Evolutionary conservation across 805 yeast genomes (phyloP), one percentile per base, ranked within the genome.

Genomic region (Teunomyces cretensis): DNA sequence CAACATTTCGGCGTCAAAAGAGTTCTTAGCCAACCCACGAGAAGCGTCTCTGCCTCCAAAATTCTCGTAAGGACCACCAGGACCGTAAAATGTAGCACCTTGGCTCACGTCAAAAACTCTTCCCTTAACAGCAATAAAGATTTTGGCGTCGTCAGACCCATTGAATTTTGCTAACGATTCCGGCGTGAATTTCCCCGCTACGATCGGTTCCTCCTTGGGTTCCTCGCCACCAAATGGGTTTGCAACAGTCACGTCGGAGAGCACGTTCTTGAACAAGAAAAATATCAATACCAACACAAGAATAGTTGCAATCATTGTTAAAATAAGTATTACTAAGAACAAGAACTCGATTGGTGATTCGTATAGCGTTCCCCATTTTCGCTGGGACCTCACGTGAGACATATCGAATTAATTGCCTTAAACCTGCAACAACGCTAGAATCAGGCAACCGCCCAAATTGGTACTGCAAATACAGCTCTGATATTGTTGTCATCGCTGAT

Each of bases 11-110:
- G 72, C 52, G 41, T 90, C 97, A 66, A 91, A 92, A 13, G 96
- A 86, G 65, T 90, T 91, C 56, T 79, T 71, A 0, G 97, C 97
- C 45, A 92, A 76, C 0, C 97, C 98, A 52, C 98, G 75, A 0
- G 95, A 85, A 3, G 97, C 97, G 67, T 92, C 98, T 54, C 88
- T 85, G 1, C 98, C 98, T 0, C 97, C 97, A 74, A 92, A 92
- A 60, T 87, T 88, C 35, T 87, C 83, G 67, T 92, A 92, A 0
- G 97, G 96, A 0, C 97, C 97, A 26, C 92, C 88, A 6, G 98
- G 98, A 0, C 98, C 98, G 64, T 92, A 92, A 61, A 92, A 91
- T 39, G 79, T 78, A 52, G 91, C 79, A 0, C 96, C 96, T 9
- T 74, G 71, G 4, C 88, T 72, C 15, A 89, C 96, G 58, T 92